Base-by-base conservation (phyloP, 139 green algal species). In the Asterochloris erici region DNA sequence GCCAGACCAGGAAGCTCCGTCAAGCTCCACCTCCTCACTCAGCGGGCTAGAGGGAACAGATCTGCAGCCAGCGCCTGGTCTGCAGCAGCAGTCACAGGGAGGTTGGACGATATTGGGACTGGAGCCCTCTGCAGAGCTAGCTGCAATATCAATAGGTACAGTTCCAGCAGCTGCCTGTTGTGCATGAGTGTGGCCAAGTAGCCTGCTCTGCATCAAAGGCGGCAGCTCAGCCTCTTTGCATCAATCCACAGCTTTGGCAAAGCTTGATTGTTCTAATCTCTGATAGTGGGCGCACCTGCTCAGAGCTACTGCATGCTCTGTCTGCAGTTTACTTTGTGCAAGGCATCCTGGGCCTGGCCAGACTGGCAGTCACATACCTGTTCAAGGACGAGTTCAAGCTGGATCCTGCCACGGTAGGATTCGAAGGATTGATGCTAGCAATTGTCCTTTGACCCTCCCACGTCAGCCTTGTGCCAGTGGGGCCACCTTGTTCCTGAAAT, bases 271-370 rank as follows among this genome's bases (percentile, higher is more conserved):
- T 24, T 38, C 16, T 24, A 11, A 29, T 21, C 23, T 77, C 71
- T 60, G 1, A 19, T 77, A 77, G 26, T 60, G n/a, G 71, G 14
- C 71, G 23, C 19, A 29, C 23, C 24, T 54, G 26, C 23, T 47
- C 19, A 77, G 1, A 19, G 71, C n/a, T 24, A 10, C 71, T 77
- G 63, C 14, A 64, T 69, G 1, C 70, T n/a, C 74, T n/a, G 61
- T 68, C 16, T 82, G 82, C 90, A 95, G 96, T 99, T 26, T 99
- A 99, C 81, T 96, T 98, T 83, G 95, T 98, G 15, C 97, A 99
- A 85, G 97, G 97, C 64, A 93, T 96, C 75, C 88, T 99, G 60
- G 94, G 96, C 1, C 90, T 99, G 54, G 93, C 91, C 11, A 87
- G 94, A 0, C 86, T 99, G 38, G 97, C 94, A 0, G 84, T 98